Evolutionary conservation across 148 eudicot species (phyloP).

Genomic region (Polygonum aviculare): DNA sequence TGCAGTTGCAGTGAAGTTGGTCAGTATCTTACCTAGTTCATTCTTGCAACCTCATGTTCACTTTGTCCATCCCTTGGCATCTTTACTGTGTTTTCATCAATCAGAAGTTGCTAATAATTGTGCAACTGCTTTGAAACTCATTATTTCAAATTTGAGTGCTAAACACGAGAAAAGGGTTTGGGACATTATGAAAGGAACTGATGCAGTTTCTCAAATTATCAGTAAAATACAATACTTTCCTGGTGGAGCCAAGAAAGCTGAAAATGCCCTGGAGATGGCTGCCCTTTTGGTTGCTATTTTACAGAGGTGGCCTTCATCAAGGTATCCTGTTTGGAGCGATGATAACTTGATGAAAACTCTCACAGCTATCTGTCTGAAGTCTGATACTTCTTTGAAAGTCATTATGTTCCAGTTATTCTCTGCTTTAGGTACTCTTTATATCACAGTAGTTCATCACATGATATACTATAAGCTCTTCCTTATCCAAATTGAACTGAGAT

Average conservation of each 20-base stretch:
- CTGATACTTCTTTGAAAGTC: conserved; percentile 36
- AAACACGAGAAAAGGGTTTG: conserved; percentile 48
- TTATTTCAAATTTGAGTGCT: conserved; percentile 42
- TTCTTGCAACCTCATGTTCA: conserved; percentile 42
- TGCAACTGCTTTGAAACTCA: conserved; percentile 49
- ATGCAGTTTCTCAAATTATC: conserved; percentile 39
- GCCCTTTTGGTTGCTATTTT: conserved; percentile 65
- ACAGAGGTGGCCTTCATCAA: conserved; percentile 69
- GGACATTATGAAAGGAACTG: conserved; percentile 43
- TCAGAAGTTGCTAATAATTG: conserved; percentile 53
- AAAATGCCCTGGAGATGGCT: conserved; percentile 44
- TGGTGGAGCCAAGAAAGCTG: conserved; percentile 29
- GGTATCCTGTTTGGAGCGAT: conserved; percentile 63
- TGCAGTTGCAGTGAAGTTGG: conserved; percentile 51
- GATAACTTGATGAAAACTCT: conserved; percentile 40
- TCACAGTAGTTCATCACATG: conserved; percentile 16
- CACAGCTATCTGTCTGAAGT: conserved; percentile 25
- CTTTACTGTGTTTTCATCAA: conserved; percentile 39
- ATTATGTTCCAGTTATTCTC: conserved; percentile 60
- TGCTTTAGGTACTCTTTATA: conserved; percentile 56
- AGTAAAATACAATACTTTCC: conserved; percentile 31
- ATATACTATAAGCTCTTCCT: conserved; percentile 8
- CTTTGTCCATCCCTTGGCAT: conserved; percentile 47
- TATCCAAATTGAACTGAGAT: conserved; percentile 9
- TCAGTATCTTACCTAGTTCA: conserved; percentile 40